Base-by-base conservation (phyloP, 129 eudicot species). In the Saposhnikovia divaricata region DNA sequence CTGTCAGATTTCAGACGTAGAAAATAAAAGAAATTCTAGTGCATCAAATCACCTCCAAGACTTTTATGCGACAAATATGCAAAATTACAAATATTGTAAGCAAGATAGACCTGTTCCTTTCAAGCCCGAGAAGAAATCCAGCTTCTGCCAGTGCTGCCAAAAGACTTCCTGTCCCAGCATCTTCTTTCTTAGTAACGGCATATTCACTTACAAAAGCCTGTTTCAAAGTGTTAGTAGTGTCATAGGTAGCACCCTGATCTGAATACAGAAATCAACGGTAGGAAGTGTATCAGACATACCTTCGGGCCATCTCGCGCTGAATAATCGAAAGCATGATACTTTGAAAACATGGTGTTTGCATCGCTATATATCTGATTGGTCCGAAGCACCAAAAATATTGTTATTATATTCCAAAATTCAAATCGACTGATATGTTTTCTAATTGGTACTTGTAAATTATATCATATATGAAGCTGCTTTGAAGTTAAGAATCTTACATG, bases 181-280 rank as follows among this genome's bases (percentile, higher is more conserved):
- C 94, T 28, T 79, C 79, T 45, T 84, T 86, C 48, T 38, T 38
- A 37, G 88, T 87, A 74, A 95, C 99, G 61, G 97, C 99, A 79
- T 95, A 95, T 74, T 95, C 99, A 78, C 99, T 95, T 75, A 92
- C 97, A 81, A 95, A 95, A 53, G 91, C 98, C 98, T 95, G 91
- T 73, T 81, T 76, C 68, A 82, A 37, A 15, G 59, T 14, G 73
- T 68, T 31, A 68, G 74, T 45, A 46, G 47, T 13, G 57, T 77
- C 44, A 82, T 59, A 1, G 59, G 5, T 45, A 25, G 48, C 50
- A 15, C 59, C 34, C 38, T 6, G 75, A 74, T 48, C 25, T 68
- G 7, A 8, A 57, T 37, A 42, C 75, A 7, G 51, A 82, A 21
- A 77, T 68, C 61, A 80, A 57, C 75, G 27, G 37, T 77, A 45